These are phyloP conservation scores for Aspergillus pseudoterreus DNA, from an alignment of 2,329 filamentous ascomycete species.

Conservation along the genomic window DNA sequence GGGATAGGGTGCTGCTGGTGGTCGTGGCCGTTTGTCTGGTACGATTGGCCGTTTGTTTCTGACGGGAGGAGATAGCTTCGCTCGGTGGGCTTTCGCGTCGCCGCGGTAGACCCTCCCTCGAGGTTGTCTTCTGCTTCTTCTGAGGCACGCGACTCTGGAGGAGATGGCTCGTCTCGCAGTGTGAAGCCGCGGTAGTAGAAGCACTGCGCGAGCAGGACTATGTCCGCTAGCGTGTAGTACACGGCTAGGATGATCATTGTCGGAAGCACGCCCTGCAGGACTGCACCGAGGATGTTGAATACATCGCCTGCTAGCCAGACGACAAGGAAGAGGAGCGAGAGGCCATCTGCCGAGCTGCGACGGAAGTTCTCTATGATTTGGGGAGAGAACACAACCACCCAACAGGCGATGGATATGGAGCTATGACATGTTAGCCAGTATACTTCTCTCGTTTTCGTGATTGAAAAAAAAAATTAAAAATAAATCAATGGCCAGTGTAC, in stretches of 20 bases:
- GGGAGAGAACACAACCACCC: slow-evolving; percentile 96
- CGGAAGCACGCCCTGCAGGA: slow-evolving; percentile 84
- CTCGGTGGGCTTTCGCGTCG: slow-evolving; percentile 23
- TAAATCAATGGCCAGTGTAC: not conserved
- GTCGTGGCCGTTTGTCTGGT: slow-evolving; percentile 7
- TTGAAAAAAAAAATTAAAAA: too few species aligned
- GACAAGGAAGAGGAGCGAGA: slow-evolving; percentile 87
- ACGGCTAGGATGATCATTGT: slow-evolving; percentile 96
- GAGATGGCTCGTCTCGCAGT: slow-evolving; percentile 28
- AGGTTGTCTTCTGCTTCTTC: slow-evolving; percentile 16
- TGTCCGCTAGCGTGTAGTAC: slow-evolving; percentile 88
- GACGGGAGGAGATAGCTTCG: slow-evolving; percentile 25
- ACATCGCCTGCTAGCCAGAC: slow-evolving; percentile 93
- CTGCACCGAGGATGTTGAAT: slow-evolving; percentile 92
- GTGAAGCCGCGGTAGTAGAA: slow-evolving; percentile 91
- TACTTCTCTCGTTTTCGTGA: too few species aligned
- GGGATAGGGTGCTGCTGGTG: slow-evolving; percentile 6
- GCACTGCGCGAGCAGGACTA: slow-evolving; percentile 82
- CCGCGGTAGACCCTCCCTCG: slow-evolving; percentile 9
- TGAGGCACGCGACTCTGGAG: slow-evolving; percentile 10
- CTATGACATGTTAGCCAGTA: slow-evolving; percentile 40
- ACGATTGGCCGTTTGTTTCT: slow-evolving; percentile 17
- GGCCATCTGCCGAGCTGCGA: slow-evolving; percentile 76
- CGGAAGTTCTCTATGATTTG: slow-evolving; percentile 96
- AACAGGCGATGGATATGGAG: slow-evolving; percentile 93